Conservation (phyloP, 116 monocot species). For the Iris pallida region DNA sequence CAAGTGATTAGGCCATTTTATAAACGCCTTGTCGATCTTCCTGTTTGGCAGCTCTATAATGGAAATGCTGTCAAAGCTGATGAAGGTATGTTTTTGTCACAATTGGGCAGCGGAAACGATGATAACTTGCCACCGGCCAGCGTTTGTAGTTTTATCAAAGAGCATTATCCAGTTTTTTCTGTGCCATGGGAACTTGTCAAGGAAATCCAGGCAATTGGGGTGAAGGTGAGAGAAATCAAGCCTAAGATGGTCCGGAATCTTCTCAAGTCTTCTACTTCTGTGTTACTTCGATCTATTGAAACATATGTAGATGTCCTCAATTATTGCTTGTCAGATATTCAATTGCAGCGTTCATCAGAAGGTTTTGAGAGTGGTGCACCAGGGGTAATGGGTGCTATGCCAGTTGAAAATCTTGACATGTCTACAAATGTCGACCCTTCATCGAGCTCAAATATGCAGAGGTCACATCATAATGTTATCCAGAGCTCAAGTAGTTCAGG, state of each 20-base stretch:
- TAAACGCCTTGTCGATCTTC: constrained; percentile 81
- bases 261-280: constrained; percentile 66
- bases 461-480: constrained; percentile 22
- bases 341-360: constrained; percentile 27
- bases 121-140: constrained; percentile 57
- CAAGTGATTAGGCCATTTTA: constrained; percentile 95
- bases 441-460: constrained; percentile 18
- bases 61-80: constrained; percentile 92
- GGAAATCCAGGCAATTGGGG: constrained; percentile 83
- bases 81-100: constrained; percentile 95
- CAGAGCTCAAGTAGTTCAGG: constrained; percentile 30
- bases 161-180: constrained; percentile 97
- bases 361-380: constrained; percentile 16
- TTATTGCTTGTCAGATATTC: constrained; percentile 90
- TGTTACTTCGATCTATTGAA: constrained; percentile 66
- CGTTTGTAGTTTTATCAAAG: constrained; percentile 93
- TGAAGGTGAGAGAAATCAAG: constrained; percentile 81
- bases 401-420: constrained; percentile 15
- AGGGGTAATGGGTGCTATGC: constrained; percentile 7
- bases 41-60: constrained; percentile 92
- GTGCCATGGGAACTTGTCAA: constrained; percentile 89
- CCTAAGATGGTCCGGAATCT: constrained; percentile 94
- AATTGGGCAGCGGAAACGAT: constrained; percentile 33
- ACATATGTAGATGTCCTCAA: constrained; percentile 82
- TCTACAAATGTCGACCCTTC: constrained; percentile 12